Conservation (phyloP, 345 rosid genomes). For the Populus pruinosa region DNA sequence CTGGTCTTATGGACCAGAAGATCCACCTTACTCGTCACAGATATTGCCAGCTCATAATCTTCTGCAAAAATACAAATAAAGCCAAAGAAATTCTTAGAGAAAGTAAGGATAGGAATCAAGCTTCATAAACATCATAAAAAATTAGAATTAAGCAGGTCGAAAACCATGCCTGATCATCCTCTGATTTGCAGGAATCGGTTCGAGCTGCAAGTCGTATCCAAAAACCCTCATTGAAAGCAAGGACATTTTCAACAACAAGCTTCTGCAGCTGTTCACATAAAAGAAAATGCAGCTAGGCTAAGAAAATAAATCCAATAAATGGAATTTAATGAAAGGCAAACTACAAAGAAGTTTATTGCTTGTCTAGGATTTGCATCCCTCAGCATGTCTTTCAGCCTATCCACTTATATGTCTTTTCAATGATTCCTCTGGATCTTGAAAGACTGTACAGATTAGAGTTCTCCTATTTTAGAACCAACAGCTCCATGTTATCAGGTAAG, state of each 20-base stretch:
- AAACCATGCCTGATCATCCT: conserved; percentile 83
- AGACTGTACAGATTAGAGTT: conserved; percentile 80
- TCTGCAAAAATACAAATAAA: conserved; percentile 44
- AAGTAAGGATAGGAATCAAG: conserved; percentile 5
- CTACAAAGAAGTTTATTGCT: conserved; percentile 30
- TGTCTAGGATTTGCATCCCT: conserved; percentile 70
- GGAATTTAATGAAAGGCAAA: background rate
- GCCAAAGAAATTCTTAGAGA: background rate
- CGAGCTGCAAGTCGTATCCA: conserved; percentile 92
- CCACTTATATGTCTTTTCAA: conserved; percentile 92
- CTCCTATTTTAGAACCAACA: conserved; percentile 61
- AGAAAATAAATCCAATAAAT: background rate
- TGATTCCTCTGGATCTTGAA: conserved; percentile 72
- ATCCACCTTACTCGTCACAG: conserved; percentile 85
- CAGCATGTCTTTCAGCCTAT: conserved; percentile 68
- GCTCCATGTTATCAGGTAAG: background rate
- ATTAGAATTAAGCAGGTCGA: conserved; percentile 29
- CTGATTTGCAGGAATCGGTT: conserved; percentile 77
- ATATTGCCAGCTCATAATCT: conserved; percentile 78
- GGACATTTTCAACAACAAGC: conserved; percentile 79
- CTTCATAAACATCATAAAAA: conserved; percentile 16
- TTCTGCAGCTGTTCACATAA: conserved; percentile 61
- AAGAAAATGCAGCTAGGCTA: conserved; percentile 6
- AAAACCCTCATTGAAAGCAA: conserved; percentile 77
- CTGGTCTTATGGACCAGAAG: conserved; percentile 73